phyloP scores from a whole-genome alignment of 2,329 filamentous ascomycete species.

The Ophiocordyceps sinensis region DNA sequence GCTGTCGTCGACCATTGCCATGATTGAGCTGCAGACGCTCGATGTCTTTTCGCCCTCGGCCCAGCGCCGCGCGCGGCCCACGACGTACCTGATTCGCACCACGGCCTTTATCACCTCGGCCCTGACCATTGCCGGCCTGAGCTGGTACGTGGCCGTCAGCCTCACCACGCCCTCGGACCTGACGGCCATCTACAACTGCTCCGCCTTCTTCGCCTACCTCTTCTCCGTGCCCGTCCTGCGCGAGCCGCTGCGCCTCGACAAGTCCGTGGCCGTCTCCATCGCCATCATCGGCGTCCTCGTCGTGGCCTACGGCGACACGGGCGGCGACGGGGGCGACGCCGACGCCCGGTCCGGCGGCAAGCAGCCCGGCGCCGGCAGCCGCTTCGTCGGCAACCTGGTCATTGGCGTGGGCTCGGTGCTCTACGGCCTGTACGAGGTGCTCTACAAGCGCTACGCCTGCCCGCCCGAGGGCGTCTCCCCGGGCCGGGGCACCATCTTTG shows the following conservation, averaged over 20 bases:
- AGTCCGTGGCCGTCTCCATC: constrained; percentile 72
- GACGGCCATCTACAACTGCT: constrained; percentile 98
- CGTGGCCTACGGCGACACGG: constrained; percentile 82
- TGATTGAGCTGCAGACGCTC: constrained; percentile 71
- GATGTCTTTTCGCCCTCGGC: constrained; percentile 37
- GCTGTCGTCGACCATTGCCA: constrained; percentile 47
- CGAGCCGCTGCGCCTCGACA: constrained; percentile 71
- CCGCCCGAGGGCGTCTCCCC: constrained; percentile 79
- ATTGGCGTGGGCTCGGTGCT: constrained; percentile 84
- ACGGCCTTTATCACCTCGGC: constrained; percentile 74
- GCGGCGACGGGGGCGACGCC: constrained; percentile 24
- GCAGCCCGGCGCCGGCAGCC: constrained; percentile 34
- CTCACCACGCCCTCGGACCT: constrained; percentile 86
- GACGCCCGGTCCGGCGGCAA: constrained; percentile 12
- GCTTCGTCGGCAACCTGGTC: constrained; percentile 74
- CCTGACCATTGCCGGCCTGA: constrained; percentile 78
- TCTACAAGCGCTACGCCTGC: constrained; percentile 89
- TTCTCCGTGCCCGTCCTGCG: constrained; percentile 84
- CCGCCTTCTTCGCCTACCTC: constrained; percentile 94
- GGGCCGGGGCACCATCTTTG: constrained; percentile 87
- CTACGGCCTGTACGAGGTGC: constrained; percentile 92
- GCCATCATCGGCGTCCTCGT: constrained; percentile 83
- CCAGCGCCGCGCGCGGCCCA: constrained; percentile 23
- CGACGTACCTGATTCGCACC: constrained; percentile 61
- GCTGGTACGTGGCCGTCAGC: constrained; percentile 92